Percentiles rank a stretch among this genome's conserved stretches.
Conservation (phyloP, 2,329 filamentous ascomycete genomes). For the Talaromyces funiculosus region DNA sequence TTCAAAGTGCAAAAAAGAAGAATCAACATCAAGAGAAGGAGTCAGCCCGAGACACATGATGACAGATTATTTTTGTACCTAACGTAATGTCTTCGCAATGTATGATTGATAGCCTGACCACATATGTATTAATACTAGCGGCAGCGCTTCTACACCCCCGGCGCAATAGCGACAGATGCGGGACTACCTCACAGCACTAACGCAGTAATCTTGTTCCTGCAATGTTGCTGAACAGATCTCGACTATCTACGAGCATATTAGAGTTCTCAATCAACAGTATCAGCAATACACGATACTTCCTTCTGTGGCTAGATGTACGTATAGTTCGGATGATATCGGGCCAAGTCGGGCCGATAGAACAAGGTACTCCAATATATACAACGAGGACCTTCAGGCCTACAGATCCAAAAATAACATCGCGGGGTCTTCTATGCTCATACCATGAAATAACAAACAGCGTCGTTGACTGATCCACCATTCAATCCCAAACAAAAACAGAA, state of each 20-base stretch:
- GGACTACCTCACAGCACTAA: too few species aligned
- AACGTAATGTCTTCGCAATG: too few species aligned
- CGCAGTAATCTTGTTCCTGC: too few species aligned
- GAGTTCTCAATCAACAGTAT: background rate
- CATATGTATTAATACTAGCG: too few species aligned
- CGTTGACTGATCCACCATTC: background rate
- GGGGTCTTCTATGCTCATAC: too few species aligned
- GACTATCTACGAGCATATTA: background rate
- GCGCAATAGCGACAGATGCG: too few species aligned
- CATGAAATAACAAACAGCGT: background rate
- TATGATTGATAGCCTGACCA: too few species aligned
- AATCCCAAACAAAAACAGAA: background rate
- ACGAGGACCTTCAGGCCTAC: background rate
- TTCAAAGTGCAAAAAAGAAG: too few species aligned
- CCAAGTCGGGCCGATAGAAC: background rate
- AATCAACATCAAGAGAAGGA: too few species aligned
- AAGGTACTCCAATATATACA: background rate
- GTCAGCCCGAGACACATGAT: too few species aligned
- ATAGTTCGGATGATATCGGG: constrained; percentile 1
- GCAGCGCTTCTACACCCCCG: too few species aligned
- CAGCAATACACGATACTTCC: background rate
- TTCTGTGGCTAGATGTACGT: background rate
- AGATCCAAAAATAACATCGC: background rate
- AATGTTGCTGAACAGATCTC: background rate
- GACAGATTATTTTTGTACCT: too few species aligned